A percentile compares a stretch with the other conserved stretches of the same genome.
These are phyloP conservation scores for Saccharum officinarum DNA, from an alignment of 176 grass and related monocot species.

Conservation along the genomic window DNA sequence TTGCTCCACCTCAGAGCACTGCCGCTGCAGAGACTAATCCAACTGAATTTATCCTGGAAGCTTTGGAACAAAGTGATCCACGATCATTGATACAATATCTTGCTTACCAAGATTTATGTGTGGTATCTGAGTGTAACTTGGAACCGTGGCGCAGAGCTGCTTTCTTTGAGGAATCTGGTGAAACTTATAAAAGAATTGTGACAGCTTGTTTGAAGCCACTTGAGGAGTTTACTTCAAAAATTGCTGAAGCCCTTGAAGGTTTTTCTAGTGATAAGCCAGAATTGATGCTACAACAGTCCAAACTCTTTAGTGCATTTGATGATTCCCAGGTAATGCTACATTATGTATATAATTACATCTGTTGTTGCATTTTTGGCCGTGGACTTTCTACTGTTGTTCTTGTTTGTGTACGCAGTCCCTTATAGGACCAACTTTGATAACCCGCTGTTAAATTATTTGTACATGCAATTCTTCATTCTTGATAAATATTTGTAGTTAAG, in stretches of 20 bases:
- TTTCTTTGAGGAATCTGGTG: conserved; percentile 91
- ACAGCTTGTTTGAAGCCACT: conserved; percentile 82
- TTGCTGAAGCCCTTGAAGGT: conserved; percentile 66
- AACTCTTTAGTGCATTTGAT: conserved; percentile 68
- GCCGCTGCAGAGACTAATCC: conserved; percentile 84
- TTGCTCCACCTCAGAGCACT: conserved; percentile 82
- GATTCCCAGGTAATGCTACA: conserved; percentile 74
- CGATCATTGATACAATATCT: conserved; percentile 80
- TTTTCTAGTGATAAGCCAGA: conserved; percentile 57
- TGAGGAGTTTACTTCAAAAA: conserved; percentile 66
- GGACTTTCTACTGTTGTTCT: neutral
- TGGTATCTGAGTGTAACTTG: conserved; percentile 76
- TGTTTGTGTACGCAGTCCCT: neutral
- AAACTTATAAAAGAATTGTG: conserved; percentile 79
- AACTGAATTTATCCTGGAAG: conserved; percentile 77
- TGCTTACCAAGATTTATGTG: conserved; percentile 88
- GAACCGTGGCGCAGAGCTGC: conserved; percentile 82
- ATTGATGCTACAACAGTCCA: conserved; percentile 61
- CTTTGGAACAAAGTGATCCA: conserved; percentile 73
- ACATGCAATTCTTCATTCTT: neutral
- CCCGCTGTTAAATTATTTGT: neutral
- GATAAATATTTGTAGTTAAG: conserved; percentile 12
- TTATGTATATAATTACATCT: neutral
- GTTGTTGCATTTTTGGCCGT: neutral
- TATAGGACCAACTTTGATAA: neutral